Conservation (phyloP, 345 rosid species). For the Angophora floribunda region DNA sequence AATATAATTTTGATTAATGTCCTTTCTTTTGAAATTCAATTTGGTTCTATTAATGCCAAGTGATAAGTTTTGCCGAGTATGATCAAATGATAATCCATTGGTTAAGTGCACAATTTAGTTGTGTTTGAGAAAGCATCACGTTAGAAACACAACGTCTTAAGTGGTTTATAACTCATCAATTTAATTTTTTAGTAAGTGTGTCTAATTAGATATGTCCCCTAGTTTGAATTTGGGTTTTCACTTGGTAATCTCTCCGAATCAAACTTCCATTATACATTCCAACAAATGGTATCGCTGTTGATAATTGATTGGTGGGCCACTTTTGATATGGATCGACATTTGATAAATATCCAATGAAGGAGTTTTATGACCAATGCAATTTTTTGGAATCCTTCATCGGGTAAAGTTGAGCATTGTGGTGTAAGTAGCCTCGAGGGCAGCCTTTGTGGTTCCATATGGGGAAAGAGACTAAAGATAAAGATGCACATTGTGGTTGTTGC, state of each 20-base stretch:
- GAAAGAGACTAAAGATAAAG: not conserved
- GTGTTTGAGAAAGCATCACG: not conserved
- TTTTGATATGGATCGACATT: not conserved
- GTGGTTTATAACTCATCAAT: rapidly evolving
- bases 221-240: rapidly evolving
- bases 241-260: rapidly evolving
- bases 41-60: not conserved
- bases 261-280: rapidly evolving
- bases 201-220: not conserved
- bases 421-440: not conserved
- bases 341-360: not conserved
- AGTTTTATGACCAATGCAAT: not conserved
- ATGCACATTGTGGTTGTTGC: not conserved
- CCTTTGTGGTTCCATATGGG: not conserved
- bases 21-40: not conserved
- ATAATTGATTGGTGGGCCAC: not conserved
- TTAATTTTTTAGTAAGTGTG: rapidly evolving
- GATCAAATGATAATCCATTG: not conserved
- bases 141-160: not conserved
- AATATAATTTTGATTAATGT: not conserved
- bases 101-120: not conserved
- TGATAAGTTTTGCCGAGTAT: not conserved
- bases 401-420: not conserved
- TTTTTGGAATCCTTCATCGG: not conserved
- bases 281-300: rapidly evolving